Evolutionary conservation across 805 yeast species (phyloP), one percentile per base, ranked within the genome.

Genomic region (Vanderwaltozyma yarrowii): DNA sequence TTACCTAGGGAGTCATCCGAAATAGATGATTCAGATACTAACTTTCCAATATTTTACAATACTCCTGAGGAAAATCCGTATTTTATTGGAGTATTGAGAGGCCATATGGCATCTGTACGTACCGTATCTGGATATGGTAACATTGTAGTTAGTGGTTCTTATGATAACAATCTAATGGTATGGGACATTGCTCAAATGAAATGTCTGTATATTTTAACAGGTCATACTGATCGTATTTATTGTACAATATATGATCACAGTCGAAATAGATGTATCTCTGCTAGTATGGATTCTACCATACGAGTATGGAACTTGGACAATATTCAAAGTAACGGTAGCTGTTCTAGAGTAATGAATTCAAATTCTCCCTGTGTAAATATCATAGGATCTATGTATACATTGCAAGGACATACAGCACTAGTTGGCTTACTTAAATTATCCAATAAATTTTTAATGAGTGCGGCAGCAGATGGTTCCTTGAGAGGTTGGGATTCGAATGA

Each of bases 401-500:
- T 89, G 33, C 86, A 79, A 40, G 96, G 96, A 1, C 98, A 92
- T 58, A 78, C 84, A 1, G 83, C 89, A 11, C 64, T 92, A 16
- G 98, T 92, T 13, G 98, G 97, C 0, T 65, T 92, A 32, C 67
- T 89, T 20, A 85, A 84, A 32, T 70, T 88, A 8, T 77, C 86
- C 5, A 78, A 80, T 19, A 76, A 80, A 26, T 78, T 76, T 34
- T 66, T 92, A 11, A 94, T 89, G 2, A 81, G 94, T 32, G 98
- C 96, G 0, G 97, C 96, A 2, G 97, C 97, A 0, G 98, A 92
- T 59, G 76, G 92, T 3, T 80, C 96, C 0, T 68, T 92, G 30
- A 71, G 96, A 36, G 80, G 89, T 2, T 92, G 98, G 98, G 82
- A 92, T 54, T 92, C 96, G 2, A 74, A 74, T 20, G 73, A 78